phyloP scores from a whole-genome alignment of 495 filamentous ascomycete species.

The Apiosordaria backusii region DNA sequence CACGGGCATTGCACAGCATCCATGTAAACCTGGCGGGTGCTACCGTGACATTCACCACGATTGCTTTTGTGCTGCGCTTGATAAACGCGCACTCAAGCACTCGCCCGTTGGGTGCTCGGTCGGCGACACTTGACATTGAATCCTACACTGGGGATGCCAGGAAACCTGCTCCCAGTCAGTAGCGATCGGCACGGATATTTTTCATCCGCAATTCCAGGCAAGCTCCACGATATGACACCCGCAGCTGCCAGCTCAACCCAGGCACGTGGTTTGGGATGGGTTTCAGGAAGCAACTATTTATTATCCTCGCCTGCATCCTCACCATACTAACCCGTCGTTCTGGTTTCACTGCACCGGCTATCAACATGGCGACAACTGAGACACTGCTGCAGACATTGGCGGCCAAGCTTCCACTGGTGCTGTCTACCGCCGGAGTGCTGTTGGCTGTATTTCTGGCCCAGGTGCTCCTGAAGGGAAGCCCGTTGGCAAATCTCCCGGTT shows the following conservation, averaged over 20 bases:
- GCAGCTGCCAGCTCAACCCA: too few species aligned
- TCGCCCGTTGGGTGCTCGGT: too few species aligned
- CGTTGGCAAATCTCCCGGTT: constrained; percentile 26
- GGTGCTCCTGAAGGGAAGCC: constrained; percentile 15
- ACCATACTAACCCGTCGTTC: background rate
- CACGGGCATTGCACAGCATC: background rate
- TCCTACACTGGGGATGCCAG: too few species aligned
- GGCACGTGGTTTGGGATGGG: too few species aligned
- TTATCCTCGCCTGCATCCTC: background rate
- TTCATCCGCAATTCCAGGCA: too few species aligned
- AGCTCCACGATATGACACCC: too few species aligned
- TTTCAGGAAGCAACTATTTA: too few species aligned
- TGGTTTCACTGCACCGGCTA: background rate
- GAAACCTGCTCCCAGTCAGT: too few species aligned
- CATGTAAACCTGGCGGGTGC: background rate
- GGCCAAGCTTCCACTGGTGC: constrained; percentile 29
- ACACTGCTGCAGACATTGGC: constrained; percentile 9
- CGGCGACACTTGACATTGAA: too few species aligned
- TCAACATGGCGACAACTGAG: constrained; percentile 19
- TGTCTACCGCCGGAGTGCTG: constrained; percentile 24
- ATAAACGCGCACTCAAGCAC: background rate
- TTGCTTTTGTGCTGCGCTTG: background rate
- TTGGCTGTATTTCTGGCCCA: constrained; percentile 27
- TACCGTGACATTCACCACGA: background rate
- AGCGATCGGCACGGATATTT: too few species aligned